Conservation (phyloP, 306 rosid species). For the Purshia tridentata region DNA sequence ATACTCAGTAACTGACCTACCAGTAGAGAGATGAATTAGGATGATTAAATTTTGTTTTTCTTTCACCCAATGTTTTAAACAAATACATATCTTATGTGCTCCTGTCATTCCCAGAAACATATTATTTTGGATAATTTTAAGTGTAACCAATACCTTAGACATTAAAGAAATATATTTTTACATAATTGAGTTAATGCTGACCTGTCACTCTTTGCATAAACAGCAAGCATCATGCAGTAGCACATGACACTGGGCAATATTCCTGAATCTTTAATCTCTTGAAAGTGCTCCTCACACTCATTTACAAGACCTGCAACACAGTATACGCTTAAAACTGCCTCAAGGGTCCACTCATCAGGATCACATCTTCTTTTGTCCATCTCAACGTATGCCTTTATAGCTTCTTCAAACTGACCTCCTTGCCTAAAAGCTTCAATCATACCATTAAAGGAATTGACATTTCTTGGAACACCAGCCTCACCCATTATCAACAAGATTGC, state of each 20-base stretch:
- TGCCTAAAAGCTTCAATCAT: slow-evolving; percentile 80
- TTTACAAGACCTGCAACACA: slow-evolving; percentile 83
- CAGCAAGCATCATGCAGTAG: slow-evolving; percentile 97
- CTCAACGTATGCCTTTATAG: slow-evolving; percentile 68
- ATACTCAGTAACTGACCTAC: background rate
- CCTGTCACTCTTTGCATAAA: slow-evolving; percentile 86
- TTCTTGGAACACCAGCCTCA: slow-evolving; percentile 52
- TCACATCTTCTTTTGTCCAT: slow-evolving; percentile 80
- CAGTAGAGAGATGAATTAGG: background rate
- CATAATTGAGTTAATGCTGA: slow-evolving; percentile 28
- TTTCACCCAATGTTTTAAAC: background rate
- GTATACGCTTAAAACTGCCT: slow-evolving; percentile 77
- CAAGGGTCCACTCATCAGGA: slow-evolving; percentile 76
- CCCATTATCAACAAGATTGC: slow-evolving; percentile 57
- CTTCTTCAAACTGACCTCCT: slow-evolving; percentile 86
- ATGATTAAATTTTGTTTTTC: background rate
- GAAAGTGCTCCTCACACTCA: slow-evolving; percentile 87
- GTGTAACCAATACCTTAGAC: slow-evolving; percentile 10
- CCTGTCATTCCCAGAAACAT: background rate
- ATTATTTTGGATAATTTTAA: background rate
- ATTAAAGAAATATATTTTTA: background rate
- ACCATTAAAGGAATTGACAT: slow-evolving; percentile 72
- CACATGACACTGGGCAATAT: slow-evolving; percentile 78
- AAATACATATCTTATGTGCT: background rate
- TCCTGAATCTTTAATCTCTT: slow-evolving; percentile 80